Percentiles rank a stretch among this genome's conserved stretches.
Evolutionary conservation across 495 filamentous ascomycete species (phyloP).

Genomic region (Viridothelium virens): DNA sequence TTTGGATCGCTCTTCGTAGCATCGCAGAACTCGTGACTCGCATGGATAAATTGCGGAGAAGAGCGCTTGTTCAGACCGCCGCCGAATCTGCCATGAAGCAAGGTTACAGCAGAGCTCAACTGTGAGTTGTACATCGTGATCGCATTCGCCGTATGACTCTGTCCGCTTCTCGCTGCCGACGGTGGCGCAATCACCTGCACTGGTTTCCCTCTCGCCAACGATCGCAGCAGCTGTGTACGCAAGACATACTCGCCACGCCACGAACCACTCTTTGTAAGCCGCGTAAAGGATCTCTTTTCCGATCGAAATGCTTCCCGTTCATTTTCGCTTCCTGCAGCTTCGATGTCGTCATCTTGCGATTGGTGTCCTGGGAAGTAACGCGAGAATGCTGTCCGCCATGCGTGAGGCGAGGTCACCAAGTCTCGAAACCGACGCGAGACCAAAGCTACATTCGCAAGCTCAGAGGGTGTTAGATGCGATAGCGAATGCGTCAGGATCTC

Average conservation of each 20-base stretch:
- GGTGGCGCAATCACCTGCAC: conserved; percentile 47
- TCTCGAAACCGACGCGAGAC: conserved; percentile 79
- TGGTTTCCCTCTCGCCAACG: conserved; percentile 69
- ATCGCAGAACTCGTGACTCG: conserved; percentile 63
- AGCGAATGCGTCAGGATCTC: conserved; percentile 89
- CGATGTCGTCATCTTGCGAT: conserved; percentile 30
- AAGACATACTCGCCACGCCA: conserved; percentile 92
- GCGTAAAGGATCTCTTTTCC: conserved; percentile 67
- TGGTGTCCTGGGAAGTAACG: conserved; percentile 77
- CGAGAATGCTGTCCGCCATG: conserved; percentile 83
- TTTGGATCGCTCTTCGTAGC: conserved; percentile 69
- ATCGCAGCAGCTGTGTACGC: conserved; percentile 74
- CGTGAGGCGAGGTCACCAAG: conserved; percentile 78
- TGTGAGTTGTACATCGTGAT: conserved; percentile 75
- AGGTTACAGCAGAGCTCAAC: conserved; percentile 62
- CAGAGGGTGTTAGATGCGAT: conserved; percentile 74
- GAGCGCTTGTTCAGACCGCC: conserved; percentile 54
- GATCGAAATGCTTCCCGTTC: conserved; percentile 46
- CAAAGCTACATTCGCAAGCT: conserved; percentile 65
- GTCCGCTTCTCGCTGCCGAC: conserved; percentile 42
- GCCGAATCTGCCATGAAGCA: conserved; percentile 66
- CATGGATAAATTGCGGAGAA: conserved; percentile 67
- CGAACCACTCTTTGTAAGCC: conserved; percentile 68
- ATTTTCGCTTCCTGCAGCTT: conserved; percentile 28
- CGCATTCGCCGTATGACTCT: conserved; percentile 48